Conservation (phyloP, 208 protist species). For the Crithidia thermophila region DNA sequence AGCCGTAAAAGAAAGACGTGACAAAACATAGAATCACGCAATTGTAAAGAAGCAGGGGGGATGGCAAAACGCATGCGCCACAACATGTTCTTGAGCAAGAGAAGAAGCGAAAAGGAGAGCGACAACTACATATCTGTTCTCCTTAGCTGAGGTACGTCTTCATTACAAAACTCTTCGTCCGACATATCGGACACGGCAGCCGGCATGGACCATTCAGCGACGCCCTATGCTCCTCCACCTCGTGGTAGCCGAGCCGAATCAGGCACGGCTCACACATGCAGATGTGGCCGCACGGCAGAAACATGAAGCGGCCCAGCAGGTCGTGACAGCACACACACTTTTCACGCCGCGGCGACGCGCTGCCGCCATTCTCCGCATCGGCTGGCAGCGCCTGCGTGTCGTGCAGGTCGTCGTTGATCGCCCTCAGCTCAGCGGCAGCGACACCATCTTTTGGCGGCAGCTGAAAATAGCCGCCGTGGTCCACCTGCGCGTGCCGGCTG, state of each 20-base stretch:
- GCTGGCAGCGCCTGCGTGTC: background rate
- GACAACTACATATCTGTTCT: background rate
- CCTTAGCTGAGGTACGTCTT: background rate
- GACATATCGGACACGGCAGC: background rate
- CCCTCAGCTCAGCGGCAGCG: background rate
- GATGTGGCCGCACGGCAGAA: conserved; percentile 4
- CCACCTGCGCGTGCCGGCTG: too few species aligned
- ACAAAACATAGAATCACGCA: too few species aligned
- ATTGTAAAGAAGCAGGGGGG: too few species aligned
- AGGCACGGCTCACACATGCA: conserved; percentile 8
- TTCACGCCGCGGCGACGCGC: background rate
- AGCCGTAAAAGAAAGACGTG: too few species aligned
- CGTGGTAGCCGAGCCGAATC: background rate
- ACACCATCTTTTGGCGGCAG: background rate
- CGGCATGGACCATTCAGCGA: background rate
- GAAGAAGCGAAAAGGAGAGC: background rate
- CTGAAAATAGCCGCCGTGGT: background rate
- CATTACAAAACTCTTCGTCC: background rate
- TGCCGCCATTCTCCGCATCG: background rate
- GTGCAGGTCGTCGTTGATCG: conserved; percentile 1
- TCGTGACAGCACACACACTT: background rate
- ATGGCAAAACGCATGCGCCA: too few species aligned
- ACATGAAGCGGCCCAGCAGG: background rate
- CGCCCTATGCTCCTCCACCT: background rate
- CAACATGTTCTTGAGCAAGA: too few species aligned